phyloP scores from a whole-genome alignment of 805 yeast genomes.

The Metschnikowia kofuensis region DNA sequence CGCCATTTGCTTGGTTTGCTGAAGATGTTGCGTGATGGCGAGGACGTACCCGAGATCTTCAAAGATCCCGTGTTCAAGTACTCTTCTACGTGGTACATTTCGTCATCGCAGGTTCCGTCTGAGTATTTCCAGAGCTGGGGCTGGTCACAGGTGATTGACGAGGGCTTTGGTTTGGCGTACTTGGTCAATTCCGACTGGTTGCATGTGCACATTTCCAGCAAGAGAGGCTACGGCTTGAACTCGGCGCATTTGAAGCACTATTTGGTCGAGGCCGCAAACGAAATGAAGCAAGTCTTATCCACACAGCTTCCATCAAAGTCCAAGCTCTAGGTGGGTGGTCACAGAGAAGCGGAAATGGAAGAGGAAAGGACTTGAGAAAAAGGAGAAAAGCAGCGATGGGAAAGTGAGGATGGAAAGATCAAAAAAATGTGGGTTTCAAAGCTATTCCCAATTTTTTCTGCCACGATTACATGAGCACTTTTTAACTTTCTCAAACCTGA shows the following conservation, averaged over 20 bases:
- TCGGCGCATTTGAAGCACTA: constrained; percentile 62
- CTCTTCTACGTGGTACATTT: constrained; percentile 80
- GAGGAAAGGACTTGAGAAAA: neutral
- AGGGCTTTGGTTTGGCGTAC: constrained; percentile 92
- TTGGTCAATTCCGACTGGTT: constrained; percentile 84
- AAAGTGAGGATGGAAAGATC: neutral
- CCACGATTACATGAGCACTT: no score
- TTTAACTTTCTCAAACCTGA: no score
- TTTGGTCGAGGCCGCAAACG: constrained; percentile 75
- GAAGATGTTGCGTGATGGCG: constrained; percentile 60
- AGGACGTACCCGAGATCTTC: constrained; percentile 64
- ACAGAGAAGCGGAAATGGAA: no score
- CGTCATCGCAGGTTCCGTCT: constrained; percentile 86
- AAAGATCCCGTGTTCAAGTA: constrained; percentile 72
- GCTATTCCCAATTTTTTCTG: no score
- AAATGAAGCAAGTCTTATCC: constrained; percentile 64
- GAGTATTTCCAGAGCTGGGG: constrained; percentile 86
- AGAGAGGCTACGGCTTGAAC: constrained; percentile 57
- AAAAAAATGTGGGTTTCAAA: no score
- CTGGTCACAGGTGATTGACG: constrained; percentile 91
- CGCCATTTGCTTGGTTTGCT: constrained; percentile 90
- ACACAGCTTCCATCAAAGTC: constrained; percentile 36
- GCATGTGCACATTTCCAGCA: constrained; percentile 80
- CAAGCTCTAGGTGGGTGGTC: constrained; percentile 26
- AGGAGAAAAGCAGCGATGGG: neutral